Base-by-base conservation (phyloP, 139 green algal genomes). In the Tetradesmus lagerheimii region DNA sequence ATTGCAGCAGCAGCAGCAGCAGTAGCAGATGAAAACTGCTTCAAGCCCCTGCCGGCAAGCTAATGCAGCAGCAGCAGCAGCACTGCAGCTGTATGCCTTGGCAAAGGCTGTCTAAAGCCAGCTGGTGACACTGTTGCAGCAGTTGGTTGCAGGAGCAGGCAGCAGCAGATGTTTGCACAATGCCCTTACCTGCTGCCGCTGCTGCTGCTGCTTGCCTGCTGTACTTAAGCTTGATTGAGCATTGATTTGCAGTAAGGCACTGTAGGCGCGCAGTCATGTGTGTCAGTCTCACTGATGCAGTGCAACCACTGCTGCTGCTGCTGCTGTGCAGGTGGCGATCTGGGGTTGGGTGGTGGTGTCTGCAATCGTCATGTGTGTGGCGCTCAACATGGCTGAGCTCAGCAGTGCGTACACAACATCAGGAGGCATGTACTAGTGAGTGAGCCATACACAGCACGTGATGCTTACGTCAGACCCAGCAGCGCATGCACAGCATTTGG, bases 371-470 rank as follows among this genome's bases (percentile, higher is more conserved):
- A 16, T 80, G 16, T 89, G 83, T 39, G 64, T 80, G 12, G 20
- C 57, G 6, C 83, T 89, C 53, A 89, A 80, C 62, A 89, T 89
- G 83, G 83, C 83, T 35, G 83, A 88, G 38, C 64, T 88, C 8
- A 25, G 74, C 83, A 39, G 83, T 62, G 20, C 31, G 37, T 57
- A 47, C 35, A 62, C 20, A 23, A 83, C 66, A 53, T 29, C 39
- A 15, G 37, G 23, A 29, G 39, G 77, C 77, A 31, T 62, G 77
- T n/a, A 83, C 38, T 31, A 66, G 53, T 66, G 77, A 47, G 39
- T 29, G 38, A 38, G 29, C 67, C 29, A 27, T 6, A 6, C 29
- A 78, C 5, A 12, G 67, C n/a, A 78, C 67, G 29, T 78, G 29
- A 38, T 78, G 67, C 67, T 78, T 78, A 31, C n/a, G n/a, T 9